These are phyloP conservation scores for Cordyceps cicadae DNA, from an alignment of 2,329 filamentous ascomycete species.

Conservation along the genomic window DNA sequence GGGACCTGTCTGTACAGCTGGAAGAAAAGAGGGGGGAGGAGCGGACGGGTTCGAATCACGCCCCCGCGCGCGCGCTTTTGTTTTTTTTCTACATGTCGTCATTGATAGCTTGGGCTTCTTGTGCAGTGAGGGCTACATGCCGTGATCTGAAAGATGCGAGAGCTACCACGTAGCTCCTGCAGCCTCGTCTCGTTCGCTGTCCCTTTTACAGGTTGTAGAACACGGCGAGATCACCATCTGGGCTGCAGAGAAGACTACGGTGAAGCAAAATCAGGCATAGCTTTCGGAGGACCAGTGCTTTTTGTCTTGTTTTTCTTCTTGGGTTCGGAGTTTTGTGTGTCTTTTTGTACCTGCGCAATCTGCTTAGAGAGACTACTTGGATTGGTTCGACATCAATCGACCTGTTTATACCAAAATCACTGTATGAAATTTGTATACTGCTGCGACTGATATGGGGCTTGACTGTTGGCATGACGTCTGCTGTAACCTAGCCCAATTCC, in stretches of 20 bases:
- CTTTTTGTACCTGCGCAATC: neutral
- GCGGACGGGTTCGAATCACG: neutral
- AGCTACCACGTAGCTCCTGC: too few species aligned
- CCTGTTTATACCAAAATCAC: neutral
- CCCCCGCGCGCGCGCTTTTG: too few species aligned
- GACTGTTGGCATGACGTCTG: neutral
- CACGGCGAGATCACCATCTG: too few species aligned
- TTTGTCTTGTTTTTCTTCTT: neutral
- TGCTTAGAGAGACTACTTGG: neutral
- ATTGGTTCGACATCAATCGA: neutral
- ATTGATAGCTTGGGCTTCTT: neutral
- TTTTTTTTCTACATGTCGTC: neutral
- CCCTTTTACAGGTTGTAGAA: too few species aligned
- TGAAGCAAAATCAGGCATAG: neutral
- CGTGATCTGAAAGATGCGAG: neutral
- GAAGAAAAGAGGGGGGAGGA: neutral
- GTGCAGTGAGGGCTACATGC: too few species aligned
- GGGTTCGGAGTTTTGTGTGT: neutral
- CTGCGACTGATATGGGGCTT: neutral
- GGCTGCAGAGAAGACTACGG: neutral
- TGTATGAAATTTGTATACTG: neutral
- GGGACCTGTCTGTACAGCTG: neutral
- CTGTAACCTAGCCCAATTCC: neutral
- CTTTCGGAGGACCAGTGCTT: neutral
- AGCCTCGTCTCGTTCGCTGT: too few species aligned